Evolutionary conservation across 805 yeast genomes (phyloP), one percentile per base, ranked within the genome.

Genomic region (Saccharomycopsis malanga): DNA sequence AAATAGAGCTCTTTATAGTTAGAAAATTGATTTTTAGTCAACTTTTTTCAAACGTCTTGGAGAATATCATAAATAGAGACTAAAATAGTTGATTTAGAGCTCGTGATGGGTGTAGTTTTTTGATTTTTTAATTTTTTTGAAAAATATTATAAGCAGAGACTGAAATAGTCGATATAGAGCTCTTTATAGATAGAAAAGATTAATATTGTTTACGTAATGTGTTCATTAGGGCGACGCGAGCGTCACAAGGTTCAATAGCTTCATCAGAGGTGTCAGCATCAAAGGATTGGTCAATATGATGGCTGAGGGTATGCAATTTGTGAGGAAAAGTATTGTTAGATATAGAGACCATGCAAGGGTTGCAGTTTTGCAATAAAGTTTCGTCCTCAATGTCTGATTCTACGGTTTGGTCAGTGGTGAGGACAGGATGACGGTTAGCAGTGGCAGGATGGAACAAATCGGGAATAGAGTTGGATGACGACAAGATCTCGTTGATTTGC

Each of bases 201-300:
- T 32, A 37, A 21, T 44, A 40, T 22, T 29, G 30, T 39, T 39
- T 44, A 32, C 32, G 27, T 21, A 48, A 35, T 14, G 42, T 45
- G 32, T 38, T 43, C 49, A 46, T 46, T 15, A 50, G 36, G 9
- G 53, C 53, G 5, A 37, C 42, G 23, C 53, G 27, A 12, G 53
- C 53, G 37, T 50, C 53, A 18, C 47, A 44, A 5, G 44, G 39
- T 3, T 50, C 53, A 18, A 29, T 37, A 29, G 24, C 40, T 37
- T 48, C 49, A 5, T 27, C 42, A 18, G 42, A 38, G 30, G 35
- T 32, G 5, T 47, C 46, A 15, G 34, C 42, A 15, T 46, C 45
- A 9, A 24, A 17, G 29, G 36, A 36, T 17, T 37, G 27, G n/a
- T 15, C 15, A 10, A 18, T n/a, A 18, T 34, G 38, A n/a, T n/a